phyloP scores from a whole-genome alignment of 768 basidiomycete genomes.

The Boletus rex-veris region DNA sequence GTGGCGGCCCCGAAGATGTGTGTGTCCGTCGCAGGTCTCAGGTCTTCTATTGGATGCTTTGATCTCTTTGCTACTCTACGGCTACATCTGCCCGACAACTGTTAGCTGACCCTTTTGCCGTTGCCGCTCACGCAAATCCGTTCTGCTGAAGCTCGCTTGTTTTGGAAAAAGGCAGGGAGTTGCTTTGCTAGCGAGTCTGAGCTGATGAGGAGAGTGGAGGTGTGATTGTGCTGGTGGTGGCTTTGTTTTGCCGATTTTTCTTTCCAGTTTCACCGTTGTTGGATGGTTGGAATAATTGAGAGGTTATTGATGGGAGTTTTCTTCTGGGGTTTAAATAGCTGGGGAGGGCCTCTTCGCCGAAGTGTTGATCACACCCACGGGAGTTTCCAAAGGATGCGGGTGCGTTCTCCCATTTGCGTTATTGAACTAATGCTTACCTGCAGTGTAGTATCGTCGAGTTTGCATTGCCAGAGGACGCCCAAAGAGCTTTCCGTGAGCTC shows the following conservation, averaged over 20 bases:
- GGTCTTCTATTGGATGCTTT: no score
- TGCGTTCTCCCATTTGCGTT: conserved; percentile 41
- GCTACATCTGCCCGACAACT: no score
- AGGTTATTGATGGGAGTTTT: conserved; percentile 97
- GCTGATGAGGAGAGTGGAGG: conserved; percentile 36
- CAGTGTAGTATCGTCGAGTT: conserved; percentile 87
- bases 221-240: conserved; percentile 32
- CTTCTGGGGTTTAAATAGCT: conserved; percentile 86
- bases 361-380: conserved; percentile 94
- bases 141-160: conserved; percentile 37
- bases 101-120: no score
- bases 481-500: conserved; percentile 84
- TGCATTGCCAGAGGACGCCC: conserved; percentile 82
- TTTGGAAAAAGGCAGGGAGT: conserved; percentile 30
- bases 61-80: no score
- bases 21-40: no score
- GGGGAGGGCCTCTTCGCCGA: conserved; percentile 99
- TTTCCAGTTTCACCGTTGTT: conserved; percentile 42
- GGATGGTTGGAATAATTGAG: conserved; percentile 56
- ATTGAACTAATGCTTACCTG: conserved; percentile 11
- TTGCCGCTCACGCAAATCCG: conserved; percentile 31
- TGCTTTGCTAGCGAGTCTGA: conserved; percentile 32
- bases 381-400: conserved; percentile 99
- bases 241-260: conserved; percentile 37
- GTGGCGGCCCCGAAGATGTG: no score